Base-by-base conservation (phyloP, 1,139 yeast species). In the Candida sp. region DNA sequence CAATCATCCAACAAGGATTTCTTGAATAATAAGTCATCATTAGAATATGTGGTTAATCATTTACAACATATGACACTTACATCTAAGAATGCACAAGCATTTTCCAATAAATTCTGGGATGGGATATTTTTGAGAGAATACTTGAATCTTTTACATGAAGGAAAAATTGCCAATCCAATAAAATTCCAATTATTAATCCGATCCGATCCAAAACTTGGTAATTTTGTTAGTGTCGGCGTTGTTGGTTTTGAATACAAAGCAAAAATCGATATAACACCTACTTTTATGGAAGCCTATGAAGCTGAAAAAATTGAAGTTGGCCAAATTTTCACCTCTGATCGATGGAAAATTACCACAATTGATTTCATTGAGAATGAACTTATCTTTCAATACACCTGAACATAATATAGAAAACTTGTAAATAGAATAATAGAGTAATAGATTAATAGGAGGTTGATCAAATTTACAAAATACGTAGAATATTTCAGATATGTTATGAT, bases 21-120 rank as follows among this genome's bases (percentile, higher is more conserved):
- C n/a, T 5, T 12, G 7, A 34, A 25, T 8, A 36, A 42, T 19
- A 39, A 46, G 43, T 8, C 42, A 36, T 45, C 53, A 39, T 43
- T 60, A 40, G 53, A 52, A 39, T 54, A 46, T 41, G 53, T 63
- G 29, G 57, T 58, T 12, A 53, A 53, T 41, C 72, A 68, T 45
- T 53, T 70, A 21, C 74, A 66, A 44, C 61, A 59, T 30, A 51
- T 62, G 40, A 74, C 66, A 35, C 46, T 60, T 21, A 57, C 61
- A 33, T 62, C 60, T 40, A 60, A 57, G 38, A 55, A 56, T 38
- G 49, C 60, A 1, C 67, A 62, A 38, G 46, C 48, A 21, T 54
- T 58, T 15, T 62, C 75, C 1, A 51, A 51, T 19, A 55, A 60
- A 39, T 73, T 70, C 47, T 73, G 77, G 77, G 64, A 63, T 47